A percentile compares a stretch with the other conserved stretches of the same genome.
These are phyloP conservation scores for Bacidia rubella DNA, from an alignment of 495 filamentous ascomycete genomes.

Conservation along the genomic window DNA sequence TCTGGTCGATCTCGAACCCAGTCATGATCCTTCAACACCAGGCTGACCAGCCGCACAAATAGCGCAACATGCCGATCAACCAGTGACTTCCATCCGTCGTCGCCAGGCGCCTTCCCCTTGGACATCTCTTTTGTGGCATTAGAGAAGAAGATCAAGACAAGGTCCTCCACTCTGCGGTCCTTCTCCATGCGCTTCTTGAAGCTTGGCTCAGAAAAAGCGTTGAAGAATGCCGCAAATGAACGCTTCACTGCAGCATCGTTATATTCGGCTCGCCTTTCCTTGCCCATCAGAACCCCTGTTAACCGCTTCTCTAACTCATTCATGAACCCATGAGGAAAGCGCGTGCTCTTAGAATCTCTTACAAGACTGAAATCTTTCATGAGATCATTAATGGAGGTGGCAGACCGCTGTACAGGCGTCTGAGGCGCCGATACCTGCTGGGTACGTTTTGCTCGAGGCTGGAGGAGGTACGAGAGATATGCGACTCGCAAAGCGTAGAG, in stretches of 20 bases:
- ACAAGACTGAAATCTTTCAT: conserved; percentile 65
- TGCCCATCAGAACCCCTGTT: conserved; percentile 51
- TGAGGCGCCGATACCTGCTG: conserved; percentile 58
- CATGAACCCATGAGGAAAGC: conserved; percentile 69
- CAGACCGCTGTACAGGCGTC: conserved; percentile 48
- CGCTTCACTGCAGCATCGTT: conserved; percentile 63
- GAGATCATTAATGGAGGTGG: conserved; percentile 58
- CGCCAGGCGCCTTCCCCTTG: conserved; percentile 66
- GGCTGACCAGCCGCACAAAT: conserved; percentile 76
- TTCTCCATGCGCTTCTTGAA: conserved; percentile 76
- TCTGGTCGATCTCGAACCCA: conserved; percentile 73
- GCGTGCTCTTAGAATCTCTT: conserved; percentile 60
- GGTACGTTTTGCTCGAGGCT: conserved; percentile 74
- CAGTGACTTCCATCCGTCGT: conserved; percentile 84
- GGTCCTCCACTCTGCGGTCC: conserved; percentile 82
- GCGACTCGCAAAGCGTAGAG: conserved; percentile 80
- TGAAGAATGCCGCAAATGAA: conserved; percentile 69
- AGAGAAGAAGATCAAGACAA: conserved; percentile 78
- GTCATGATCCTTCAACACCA: conserved; percentile 65
- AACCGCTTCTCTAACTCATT: conserved; percentile 54
- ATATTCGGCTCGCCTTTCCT: conserved; percentile 63
- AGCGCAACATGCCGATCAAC: conserved; percentile 91
- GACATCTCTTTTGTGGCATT: conserved; percentile 78
- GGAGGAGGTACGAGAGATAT: conserved; percentile 84
- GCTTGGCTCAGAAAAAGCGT: conserved; percentile 55